Evolutionary conservation across 208 protist species (phyloP).

Genomic region (Endotrypanum monterogeii): DNA sequence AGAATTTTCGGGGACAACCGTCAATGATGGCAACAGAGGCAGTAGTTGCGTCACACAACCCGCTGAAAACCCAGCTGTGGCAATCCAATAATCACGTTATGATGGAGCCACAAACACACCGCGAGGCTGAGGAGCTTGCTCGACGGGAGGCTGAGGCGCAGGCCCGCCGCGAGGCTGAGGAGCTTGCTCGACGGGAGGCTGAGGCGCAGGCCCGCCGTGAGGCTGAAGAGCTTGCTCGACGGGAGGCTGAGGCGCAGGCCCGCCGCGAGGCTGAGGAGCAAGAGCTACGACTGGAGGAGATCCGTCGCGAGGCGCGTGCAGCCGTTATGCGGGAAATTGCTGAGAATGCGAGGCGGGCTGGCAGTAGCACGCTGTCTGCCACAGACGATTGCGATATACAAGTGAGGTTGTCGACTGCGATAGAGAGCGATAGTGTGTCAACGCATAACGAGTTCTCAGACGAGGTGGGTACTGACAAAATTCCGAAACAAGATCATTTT

Average conservation of each 20-base stretch:
- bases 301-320: conserved; percentile 39
- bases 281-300: conserved; percentile 36
- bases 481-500: too few species aligned
- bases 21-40: too few species aligned
- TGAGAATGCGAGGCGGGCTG: conserved; percentile 11
- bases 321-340: conserved; percentile 44
- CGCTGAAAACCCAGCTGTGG: too few species aligned
- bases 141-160: conserved; percentile 25
- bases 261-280: conserved; percentile 34
- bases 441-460: conserved; percentile 7
- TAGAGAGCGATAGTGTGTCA: background rate
- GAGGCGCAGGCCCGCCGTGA: conserved; percentile 42
- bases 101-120: conserved; percentile 60
- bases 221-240: conserved; percentile 37
- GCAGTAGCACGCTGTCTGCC: background rate
- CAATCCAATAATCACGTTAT: too few species aligned
- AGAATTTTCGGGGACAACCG: too few species aligned
- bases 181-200: conserved; percentile 44
- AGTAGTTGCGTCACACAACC: too few species aligned
- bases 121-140: conserved; percentile 44
- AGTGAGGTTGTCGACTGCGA: background rate
- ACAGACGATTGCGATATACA: background rate
- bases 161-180: conserved; percentile 30
- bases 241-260: conserved; percentile 23
- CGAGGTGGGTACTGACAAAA: background rate